Evolutionary conservation across 805 yeast genomes (phyloP).

Genomic region (Dipodascus albidus): DNA sequence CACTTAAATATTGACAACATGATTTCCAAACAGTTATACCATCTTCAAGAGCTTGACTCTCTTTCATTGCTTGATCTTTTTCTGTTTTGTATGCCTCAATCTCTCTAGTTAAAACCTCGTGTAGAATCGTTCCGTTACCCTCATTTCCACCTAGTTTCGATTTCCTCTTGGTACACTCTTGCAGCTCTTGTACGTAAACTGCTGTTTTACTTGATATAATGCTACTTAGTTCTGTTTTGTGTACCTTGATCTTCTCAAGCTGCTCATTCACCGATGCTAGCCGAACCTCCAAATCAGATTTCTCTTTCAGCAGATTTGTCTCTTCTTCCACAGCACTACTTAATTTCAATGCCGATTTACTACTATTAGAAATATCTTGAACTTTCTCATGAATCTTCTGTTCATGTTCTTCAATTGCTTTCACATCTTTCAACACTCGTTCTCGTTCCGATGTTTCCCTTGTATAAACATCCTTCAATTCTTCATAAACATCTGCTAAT

Average conservation of each 20-base stretch:
- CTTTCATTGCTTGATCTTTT: not conserved
- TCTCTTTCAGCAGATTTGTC: not conserved
- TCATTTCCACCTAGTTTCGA: not conserved
- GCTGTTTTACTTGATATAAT: not conserved
- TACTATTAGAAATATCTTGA: not conserved
- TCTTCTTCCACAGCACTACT: not conserved
- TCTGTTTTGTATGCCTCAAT: not conserved
- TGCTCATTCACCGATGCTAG: not conserved
- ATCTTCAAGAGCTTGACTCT: not conserved
- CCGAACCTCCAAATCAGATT: not conserved
- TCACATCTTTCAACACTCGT: not conserved
- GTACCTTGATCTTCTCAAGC: not conserved
- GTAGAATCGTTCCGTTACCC: not conserved
- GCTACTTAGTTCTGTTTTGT: not conserved
- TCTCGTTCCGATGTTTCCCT: not conserved
- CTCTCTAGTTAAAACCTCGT: not conserved
- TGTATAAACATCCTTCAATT: not conserved
- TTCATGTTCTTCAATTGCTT: not conserved
- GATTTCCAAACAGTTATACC: not conserved
- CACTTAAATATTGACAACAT: not conserved
- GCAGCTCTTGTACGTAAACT: not conserved
- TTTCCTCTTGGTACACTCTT: not conserved
- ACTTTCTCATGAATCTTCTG: not conserved
- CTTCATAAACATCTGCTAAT: not conserved
- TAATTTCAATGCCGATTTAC: not conserved